phyloP scores from a whole-genome alignment of 2,329 filamentous ascomycete species.

The Calonectria pseudoturangicola region DNA sequence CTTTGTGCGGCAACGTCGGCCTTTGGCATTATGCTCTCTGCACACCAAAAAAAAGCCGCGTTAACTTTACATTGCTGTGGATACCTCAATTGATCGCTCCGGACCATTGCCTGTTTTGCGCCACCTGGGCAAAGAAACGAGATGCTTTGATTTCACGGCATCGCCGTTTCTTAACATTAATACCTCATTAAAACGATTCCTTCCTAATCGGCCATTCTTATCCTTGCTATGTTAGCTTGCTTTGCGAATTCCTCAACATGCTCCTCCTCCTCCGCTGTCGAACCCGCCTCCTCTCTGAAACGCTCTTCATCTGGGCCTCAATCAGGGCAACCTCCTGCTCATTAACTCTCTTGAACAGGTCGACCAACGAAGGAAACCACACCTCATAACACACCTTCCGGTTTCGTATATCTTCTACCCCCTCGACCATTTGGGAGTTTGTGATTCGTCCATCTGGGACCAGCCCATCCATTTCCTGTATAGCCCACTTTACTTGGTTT shows the following conservation, averaged over 20 bases:
- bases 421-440: background rate
- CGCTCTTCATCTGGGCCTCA: background rate
- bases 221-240: background rate
- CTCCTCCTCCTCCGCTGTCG: background rate
- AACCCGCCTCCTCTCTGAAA: background rate
- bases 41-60: background rate
- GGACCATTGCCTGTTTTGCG: background rate
- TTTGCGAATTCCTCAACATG: background rate
- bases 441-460: constrained; percentile 1
- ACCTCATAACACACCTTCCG: constrained; percentile 18
- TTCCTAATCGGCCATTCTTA: background rate
- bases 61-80: constrained; percentile 12
- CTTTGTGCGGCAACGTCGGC: background rate
- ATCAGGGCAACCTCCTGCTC: background rate
- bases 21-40: background rate
- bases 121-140: constrained; percentile 8
- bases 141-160: background rate
- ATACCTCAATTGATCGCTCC: constrained; percentile 22
- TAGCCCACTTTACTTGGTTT: constrained; percentile 25
- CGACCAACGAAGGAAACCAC: background rate
- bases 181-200: constrained; percentile 7
- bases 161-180: background rate
- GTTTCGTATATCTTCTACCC: constrained; percentile 17
- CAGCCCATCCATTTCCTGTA: constrained; percentile 14
- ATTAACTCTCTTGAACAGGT: background rate